Conservation (phyloP, 352 stramenopile genomes). For the Pythium phragmitis region DNA sequence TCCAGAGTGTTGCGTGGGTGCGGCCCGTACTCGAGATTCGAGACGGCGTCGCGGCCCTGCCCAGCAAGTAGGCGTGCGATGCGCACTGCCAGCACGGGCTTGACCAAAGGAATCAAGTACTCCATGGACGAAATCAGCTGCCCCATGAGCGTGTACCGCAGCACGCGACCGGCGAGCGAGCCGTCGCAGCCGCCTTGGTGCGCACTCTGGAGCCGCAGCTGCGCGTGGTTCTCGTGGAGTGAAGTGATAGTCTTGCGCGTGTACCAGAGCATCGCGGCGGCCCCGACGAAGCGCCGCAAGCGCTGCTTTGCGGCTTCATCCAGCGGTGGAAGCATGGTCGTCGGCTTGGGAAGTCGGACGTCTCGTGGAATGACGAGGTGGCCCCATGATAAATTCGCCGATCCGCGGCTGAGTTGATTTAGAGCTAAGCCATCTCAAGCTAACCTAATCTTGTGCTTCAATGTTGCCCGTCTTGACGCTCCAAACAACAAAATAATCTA, state of each 20-base stretch:
- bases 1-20: conserved; percentile 26
- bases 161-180: conserved; percentile 6
- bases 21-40: conserved; percentile 8
- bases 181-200: conserved; percentile 5
- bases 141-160: conserved; percentile 48
- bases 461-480: too few species aligned
- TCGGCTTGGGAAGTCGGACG: too few species aligned
- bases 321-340: conserved; percentile 20
- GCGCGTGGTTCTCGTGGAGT: conserved; percentile 26
- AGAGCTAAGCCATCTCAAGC: too few species aligned
- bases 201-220: conserved; percentile 25
- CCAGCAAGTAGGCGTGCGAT: conserved; percentile 49
- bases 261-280: conserved; percentile 24
- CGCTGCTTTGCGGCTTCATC: conserved; percentile 14
- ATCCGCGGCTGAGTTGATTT: too few species aligned
- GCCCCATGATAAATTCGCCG: too few species aligned
- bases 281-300: conserved; percentile 26
- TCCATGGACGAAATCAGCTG: conserved; percentile 55
- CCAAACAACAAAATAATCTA: too few species aligned
- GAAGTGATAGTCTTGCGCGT: conserved; percentile 27
- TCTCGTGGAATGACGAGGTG: too few species aligned
- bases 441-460: too few species aligned
- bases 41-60: conserved; percentile 28
- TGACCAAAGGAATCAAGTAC: conserved; percentile 55
- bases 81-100: conserved; percentile 43